Conservation (phyloP, 2,329 filamentous ascomycete species). For the Sclerotinia subarctica region DNA sequence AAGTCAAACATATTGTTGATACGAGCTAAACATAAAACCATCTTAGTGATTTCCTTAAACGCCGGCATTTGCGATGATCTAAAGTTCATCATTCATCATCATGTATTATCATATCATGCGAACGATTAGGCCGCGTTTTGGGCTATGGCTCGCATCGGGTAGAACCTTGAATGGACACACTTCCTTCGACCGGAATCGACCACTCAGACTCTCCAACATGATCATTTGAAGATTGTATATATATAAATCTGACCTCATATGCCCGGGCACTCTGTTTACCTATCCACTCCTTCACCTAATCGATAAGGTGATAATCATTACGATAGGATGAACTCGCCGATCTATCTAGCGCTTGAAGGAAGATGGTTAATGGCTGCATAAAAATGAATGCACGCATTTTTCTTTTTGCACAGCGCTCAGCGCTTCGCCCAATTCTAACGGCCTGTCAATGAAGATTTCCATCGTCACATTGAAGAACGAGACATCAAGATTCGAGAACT, state of each 20-base stretch:
- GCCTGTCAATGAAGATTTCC: slow-evolving; percentile 10
- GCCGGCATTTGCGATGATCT: slow-evolving; percentile 12
- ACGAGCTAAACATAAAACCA: neutral
- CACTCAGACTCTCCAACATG: neutral
- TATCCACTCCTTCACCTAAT: slow-evolving; percentile 7
- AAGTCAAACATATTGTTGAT: slow-evolving; percentile 4
- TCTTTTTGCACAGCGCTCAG: slow-evolving; percentile 18
- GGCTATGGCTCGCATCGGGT: neutral
- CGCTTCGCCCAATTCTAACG: slow-evolving; percentile 19
- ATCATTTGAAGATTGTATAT: neutral
- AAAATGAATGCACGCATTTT: neutral
- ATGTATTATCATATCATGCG: neutral
- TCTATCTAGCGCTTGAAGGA: neutral
- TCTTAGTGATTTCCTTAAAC: neutral
- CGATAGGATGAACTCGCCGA: neutral
- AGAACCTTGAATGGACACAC: slow-evolving; percentile 1
- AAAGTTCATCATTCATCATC: neutral
- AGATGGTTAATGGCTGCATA: slow-evolving; percentile 13
- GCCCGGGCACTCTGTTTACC: neutral
- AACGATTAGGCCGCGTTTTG: slow-evolving; percentile 7
- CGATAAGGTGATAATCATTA: slow-evolving; percentile 17
- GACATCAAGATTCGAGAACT: slow-evolving; percentile 7
- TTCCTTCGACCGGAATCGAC: neutral
- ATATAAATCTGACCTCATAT: slow-evolving; percentile 13
- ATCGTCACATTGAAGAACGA: neutral